These are phyloP conservation scores for Globisporangium perplexum DNA, from an alignment of 352 stramenopile species.

Conservation along the genomic window DNA sequence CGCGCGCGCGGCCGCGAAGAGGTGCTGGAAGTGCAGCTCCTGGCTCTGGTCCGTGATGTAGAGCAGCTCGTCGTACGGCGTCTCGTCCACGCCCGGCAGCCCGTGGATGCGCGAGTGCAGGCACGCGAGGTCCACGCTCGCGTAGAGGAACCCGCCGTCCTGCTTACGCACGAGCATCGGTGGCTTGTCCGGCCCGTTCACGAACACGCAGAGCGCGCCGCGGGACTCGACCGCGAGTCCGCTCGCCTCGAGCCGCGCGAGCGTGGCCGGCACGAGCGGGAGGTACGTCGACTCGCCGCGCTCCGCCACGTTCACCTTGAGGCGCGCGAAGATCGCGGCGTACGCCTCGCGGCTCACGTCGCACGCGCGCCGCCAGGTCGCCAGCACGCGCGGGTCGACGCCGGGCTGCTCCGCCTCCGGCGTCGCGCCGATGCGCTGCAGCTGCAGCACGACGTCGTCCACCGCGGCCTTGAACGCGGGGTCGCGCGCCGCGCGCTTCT, in stretches of 20 bases:
- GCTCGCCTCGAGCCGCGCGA: slow-evolving; percentile 34
- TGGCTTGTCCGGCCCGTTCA: slow-evolving; percentile 60
- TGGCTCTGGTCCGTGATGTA: slow-evolving; percentile 83
- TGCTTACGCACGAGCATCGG: slow-evolving; percentile 82
- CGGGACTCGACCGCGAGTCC: slow-evolving; percentile 51
- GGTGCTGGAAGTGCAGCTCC: slow-evolving; percentile 72
- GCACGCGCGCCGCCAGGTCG: slow-evolving; percentile 59
- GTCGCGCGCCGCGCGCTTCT: slow-evolving; percentile 37
- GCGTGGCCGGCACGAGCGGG: slow-evolving; percentile 35
- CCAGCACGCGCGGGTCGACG: slow-evolving; percentile 35
- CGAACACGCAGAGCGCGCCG: slow-evolving; percentile 68
- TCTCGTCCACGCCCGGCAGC: slow-evolving; percentile 56
- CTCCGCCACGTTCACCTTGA: slow-evolving; percentile 60
- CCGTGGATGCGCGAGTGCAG: slow-evolving; percentile 71
- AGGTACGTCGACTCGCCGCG: slow-evolving; percentile 80
- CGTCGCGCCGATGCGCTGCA: slow-evolving; percentile 44
- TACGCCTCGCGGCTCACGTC: slow-evolving; percentile 69
- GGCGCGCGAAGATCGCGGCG: slow-evolving; percentile 51
- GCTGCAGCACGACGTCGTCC: slow-evolving; percentile 59
- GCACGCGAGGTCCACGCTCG: slow-evolving; percentile 68
- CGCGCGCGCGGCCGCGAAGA: slow-evolving; percentile 55
- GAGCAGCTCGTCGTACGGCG: slow-evolving; percentile 69
- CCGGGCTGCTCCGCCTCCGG: not conserved
- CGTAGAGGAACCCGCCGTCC: slow-evolving; percentile 77
- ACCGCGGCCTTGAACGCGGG: slow-evolving; percentile 53